Evolutionary conservation across 164 flowering plant genomes (phyloP).

Genomic region (Macadamia tetraphylla): DNA sequence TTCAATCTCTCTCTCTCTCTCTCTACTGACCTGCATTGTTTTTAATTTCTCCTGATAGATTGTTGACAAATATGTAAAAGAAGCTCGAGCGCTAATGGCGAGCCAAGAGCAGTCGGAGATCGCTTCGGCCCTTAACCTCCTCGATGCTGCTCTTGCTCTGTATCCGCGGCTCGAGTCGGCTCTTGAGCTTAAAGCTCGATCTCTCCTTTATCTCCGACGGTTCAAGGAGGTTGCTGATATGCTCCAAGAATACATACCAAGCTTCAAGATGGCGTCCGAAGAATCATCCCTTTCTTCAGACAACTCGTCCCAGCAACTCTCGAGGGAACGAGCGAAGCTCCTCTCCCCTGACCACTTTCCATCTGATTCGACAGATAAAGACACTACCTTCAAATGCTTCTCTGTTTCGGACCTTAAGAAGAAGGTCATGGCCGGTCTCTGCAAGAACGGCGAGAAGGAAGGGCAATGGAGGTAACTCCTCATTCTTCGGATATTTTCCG

Average conservation of each 20-base stretch:
- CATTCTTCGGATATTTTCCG: background rate
- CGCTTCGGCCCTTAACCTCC: conserved; percentile 59
- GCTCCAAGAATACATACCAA: conserved; percentile 94
- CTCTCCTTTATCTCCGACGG: conserved; percentile 67
- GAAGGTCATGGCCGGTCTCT: conserved; percentile 75
- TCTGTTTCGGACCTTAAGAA: conserved; percentile 89
- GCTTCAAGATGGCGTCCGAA: conserved; percentile 50
- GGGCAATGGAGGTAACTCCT: conserved; percentile 88
- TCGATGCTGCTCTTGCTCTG: conserved; percentile 70
- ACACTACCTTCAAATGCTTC: conserved; percentile 72
- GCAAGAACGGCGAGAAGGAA: conserved; percentile 61
- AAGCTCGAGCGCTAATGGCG: conserved; percentile 62
- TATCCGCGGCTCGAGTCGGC: conserved; percentile 74
- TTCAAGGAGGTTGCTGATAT: conserved; percentile 87
- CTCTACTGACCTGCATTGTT: background rate
- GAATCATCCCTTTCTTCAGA: conserved; percentile 46
- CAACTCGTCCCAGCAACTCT: conserved; percentile 43
- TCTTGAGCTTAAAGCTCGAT: conserved; percentile 87
- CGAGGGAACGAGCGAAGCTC: conserved; percentile 69
- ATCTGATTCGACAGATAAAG: conserved; percentile 24
- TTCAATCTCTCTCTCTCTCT: too few species aligned
- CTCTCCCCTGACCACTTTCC: conserved; percentile 27
- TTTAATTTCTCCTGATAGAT: conserved; percentile 34
- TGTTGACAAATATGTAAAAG: conserved; percentile 70
- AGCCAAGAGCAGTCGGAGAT: conserved; percentile 59